Evolutionary conservation across 495 filamentous ascomycete species (phyloP), one percentile per base, ranked within the genome.

Genomic region (Aspergillus sclerotioniger): DNA sequence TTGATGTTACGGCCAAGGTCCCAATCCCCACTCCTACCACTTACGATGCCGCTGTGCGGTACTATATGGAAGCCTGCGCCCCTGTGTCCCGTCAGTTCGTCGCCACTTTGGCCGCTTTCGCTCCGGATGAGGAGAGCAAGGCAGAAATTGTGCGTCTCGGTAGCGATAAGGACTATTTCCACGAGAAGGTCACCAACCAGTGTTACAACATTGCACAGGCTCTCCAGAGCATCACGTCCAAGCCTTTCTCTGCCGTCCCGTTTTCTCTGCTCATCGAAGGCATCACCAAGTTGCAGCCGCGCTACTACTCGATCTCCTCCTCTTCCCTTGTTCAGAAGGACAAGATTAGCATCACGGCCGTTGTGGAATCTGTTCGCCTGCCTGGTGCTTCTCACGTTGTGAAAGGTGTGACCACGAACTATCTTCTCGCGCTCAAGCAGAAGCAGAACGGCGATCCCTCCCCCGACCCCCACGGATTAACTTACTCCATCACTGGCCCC

Each of bases 251-350:
- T 19, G 85, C 83, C 46, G 84, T 96, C 46, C 95, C 94, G 15
- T 98, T 99, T 76, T 96, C 95, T 6, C 83, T 92, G 62, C 84
- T 98, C 60, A 94, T 98, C 60, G 94, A 99, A 78, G 89, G 91
- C 61, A 71, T 98, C 53, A 89, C 88, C 75, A 96, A 96, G 78
- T 84, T 99, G 46, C 94, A 98, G 68, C 92, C 95, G 8, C 90
- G 94, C 29, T 99, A 98, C 80, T 99, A 99, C 79, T 98, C 95
- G 21, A 99, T 99, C 71, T 99, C 94, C 20, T 98, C 95, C 0
- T 97, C 93, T 0, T 97, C 94, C 20, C 71, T 91, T 9, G 94
- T 96, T 39, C 92, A 99, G 59, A 92, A 94, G 73, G 87, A 95
- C 69, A 87, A 90, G 76, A 90, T 98, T 61, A 89, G 94, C 59